These are phyloP conservation scores for Calonectria ilicicola DNA, from an alignment of 2,329 filamentous ascomycete species.

Conservation along the genomic window DNA sequence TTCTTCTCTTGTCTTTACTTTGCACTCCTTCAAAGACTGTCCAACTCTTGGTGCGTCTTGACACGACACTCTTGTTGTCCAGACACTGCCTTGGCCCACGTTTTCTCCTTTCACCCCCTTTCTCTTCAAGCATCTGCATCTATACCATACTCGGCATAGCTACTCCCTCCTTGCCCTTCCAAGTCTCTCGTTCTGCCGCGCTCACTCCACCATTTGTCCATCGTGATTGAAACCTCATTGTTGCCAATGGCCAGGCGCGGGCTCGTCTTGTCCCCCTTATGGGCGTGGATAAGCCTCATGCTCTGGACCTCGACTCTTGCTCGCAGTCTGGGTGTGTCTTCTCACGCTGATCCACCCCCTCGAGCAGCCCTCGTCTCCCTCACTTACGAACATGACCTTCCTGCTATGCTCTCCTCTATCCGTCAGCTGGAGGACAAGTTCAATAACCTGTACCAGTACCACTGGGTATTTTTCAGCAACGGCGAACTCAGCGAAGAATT, in stretches of 20 bases:
- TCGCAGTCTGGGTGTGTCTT: constrained; percentile 29
- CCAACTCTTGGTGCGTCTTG: constrained; percentile 27
- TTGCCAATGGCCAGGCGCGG: constrained; percentile 32
- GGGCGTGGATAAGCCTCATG: constrained; percentile 34
- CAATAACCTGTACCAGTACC: constrained; percentile 86
- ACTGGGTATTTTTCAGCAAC: constrained; percentile 91
- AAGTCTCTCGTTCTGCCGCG: background rate
- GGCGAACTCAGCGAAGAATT: constrained; percentile 83
- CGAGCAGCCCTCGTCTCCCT: constrained; percentile 49
- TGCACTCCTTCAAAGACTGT: constrained; percentile 18
- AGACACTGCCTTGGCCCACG: constrained; percentile 1
- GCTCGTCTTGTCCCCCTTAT: constrained; percentile 13
- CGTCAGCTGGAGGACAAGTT: constrained; percentile 68
- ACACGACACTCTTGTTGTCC: constrained; percentile 15
- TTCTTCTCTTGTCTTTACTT: constrained; percentile 1
- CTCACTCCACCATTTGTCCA: background rate
- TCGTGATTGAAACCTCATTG: background rate
- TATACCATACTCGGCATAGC: background rate
- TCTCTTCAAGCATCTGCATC: background rate
- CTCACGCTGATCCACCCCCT: constrained; percentile 37
- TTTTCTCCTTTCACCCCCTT: background rate
- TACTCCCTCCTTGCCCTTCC: background rate
- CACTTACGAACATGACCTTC: constrained; percentile 46
- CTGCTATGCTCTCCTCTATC: constrained; percentile 56
- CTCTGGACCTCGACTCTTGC: constrained; percentile 36